phyloP scores from a whole-genome alignment of 257 asterid genomes.

The Hygrophila difformis region DNA sequence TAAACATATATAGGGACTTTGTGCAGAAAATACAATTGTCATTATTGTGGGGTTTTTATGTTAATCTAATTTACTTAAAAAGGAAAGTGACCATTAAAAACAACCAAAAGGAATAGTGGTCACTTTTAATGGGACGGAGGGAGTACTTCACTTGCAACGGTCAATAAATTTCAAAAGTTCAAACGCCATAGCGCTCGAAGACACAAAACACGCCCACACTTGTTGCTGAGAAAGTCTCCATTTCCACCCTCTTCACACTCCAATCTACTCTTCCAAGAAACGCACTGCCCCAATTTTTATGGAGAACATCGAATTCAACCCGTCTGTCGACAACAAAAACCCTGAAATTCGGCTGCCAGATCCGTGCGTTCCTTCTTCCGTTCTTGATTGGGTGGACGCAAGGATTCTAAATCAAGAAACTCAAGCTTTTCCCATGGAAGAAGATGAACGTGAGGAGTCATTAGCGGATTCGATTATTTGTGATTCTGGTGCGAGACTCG shows the following conservation, averaged over 20 bases:
- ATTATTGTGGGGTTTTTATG: too few relatives aligned
- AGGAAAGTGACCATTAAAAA: too few relatives aligned
- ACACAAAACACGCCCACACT: constrained; percentile 5
- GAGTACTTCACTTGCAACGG: too few relatives aligned
- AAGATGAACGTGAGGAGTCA: constrained; percentile 38
- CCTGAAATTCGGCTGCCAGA: constrained; percentile 30
- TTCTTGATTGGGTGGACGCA: constrained; percentile 20
- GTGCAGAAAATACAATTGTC: too few relatives aligned
- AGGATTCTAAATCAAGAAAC: constrained; percentile 36
- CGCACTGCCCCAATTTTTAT: constrained; percentile 14
- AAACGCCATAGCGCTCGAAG: constrained; percentile 19
- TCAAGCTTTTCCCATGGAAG: constrained; percentile 43
- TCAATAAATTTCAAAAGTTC: constrained; percentile 23
- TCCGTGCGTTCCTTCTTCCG: constrained; percentile 19
- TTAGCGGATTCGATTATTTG: constrained; percentile 71
- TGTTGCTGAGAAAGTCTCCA: constrained; percentile 12
- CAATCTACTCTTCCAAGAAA: constrained; percentile 4
- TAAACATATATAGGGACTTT: too few relatives aligned
- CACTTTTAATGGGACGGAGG: too few relatives aligned
- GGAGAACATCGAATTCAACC: constrained; percentile 30
- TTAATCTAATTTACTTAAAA: too few relatives aligned
- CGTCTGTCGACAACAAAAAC: constrained; percentile 23
- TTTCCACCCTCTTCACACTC: constrained; percentile 6
- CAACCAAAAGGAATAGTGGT: too few relatives aligned
- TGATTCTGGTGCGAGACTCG: constrained; percentile 51